Evolutionary conservation across 75 land plant genomes (phyloP), one percentile per base, ranked within the genome.

Genomic region (Selaginella moellendorffii): DNA sequence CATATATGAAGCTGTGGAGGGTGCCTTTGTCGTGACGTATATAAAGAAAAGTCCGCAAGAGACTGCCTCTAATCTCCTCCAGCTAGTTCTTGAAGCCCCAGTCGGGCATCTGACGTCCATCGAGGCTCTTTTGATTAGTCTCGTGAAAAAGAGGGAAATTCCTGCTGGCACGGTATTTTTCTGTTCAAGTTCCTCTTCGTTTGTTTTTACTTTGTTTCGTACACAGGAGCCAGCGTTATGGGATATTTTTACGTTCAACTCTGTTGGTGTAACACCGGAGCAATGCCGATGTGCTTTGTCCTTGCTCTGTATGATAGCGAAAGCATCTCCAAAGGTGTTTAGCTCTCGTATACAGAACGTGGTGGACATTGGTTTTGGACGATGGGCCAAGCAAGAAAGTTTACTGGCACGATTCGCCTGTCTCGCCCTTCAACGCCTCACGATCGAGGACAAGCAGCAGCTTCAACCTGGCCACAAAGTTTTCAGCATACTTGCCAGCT

Each of bases 331-430:
- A 56, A 61, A 62, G 46, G 67, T 95, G 54, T 77, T 95, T 12
- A 65, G 78, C 69, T 72, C 82, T 31, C 97, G 84, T 63, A 65
- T 90, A 62, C 87, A 82, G 62, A 95, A 87, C 65, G 80, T 90
- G 64, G 72, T 95, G 65, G 99, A 95, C 64, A 90, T 95, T 81
- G 97, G 99, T 21, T 91, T 95, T 76, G 99, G 99, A 22, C 80
- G 97, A n/a, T 84, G 99, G 85, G 78, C 99, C 21, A 86, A 80
- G 65, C 86, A 84, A 65, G 99, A 95, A 17, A 87, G 86, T 62
- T 69, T 95, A 61, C 86, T 95, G 63, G 99, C 99, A 31, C 81
- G 99, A 71, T 87, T 82, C 27, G 88, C 99, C 31, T 95, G 99
- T 67, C 54, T 84, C 68, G 86, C 92, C 42, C 81, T 95, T 69